Base-by-base conservation (phyloP, 1,284 basidiomycete species). In the Malassezia nana region DNA sequence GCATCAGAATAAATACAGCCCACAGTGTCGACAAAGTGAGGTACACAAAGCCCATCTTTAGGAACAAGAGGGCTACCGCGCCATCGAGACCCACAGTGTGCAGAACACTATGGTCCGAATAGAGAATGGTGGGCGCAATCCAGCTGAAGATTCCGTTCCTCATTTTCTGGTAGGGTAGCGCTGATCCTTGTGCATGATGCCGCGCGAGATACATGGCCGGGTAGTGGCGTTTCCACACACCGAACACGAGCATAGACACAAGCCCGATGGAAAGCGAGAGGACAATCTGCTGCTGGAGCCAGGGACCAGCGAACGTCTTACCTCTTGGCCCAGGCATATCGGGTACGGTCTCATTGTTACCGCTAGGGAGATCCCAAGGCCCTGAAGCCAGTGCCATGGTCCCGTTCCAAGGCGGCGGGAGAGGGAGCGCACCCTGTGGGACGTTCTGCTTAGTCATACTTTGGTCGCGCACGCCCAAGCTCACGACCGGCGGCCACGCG, bases 81-180 rank as follows among this genome's bases (percentile, higher is more conserved):
- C 90, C 92, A 75, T 98, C 92, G 44, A 98, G 77, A 0, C 92
- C 92, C 10, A 96, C 91, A 35, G 92, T 91, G 72, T 96, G 91
- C 0, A 96, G 79, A n/a, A 96, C 84, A 3, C 87, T 86, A 65
- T 87, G 89, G 70, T 96, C 92, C 39, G 87, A 89, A 0, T 86
- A 89, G 52, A 81, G 79, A 51, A 95, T 79, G 0, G 91, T 96
- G 0, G 92, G 92, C 60, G 89, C 74, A 60, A 96, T 87, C 92
- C 92, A 98, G 18, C 88, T 88, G 75, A 95, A 89, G 76, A 92
- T 79, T 62, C 85, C 85, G 5, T 83, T 82, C 69, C 90, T 87
- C 32, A 66, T 57, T 18, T 53, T 55, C 0, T 85, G 85, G 75
- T 89, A 86, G 65, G 88, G 86, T 15, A 89, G 86, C 4, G 89